Evolutionary conservation across 805 yeast genomes (phyloP).

Genomic region (Wickerhamomyces tratensis): DNA sequence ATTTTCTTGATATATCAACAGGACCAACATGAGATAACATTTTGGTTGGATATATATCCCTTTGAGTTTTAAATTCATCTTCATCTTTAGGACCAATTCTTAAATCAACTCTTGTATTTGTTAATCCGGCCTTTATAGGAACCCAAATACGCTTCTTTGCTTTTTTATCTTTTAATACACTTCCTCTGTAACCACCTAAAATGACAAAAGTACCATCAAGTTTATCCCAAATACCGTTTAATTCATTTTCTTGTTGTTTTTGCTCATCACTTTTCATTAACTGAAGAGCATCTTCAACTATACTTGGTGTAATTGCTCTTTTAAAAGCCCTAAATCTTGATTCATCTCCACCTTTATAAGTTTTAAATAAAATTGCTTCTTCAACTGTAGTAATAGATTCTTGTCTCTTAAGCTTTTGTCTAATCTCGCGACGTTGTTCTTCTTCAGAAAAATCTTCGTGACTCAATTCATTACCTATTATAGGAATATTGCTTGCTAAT

Average conservation of each 20-base stretch:
- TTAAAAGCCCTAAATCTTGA: conserved; percentile 63
- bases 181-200: conserved; percentile 86
- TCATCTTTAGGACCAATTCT: conserved; percentile 62
- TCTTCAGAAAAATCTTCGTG: conserved; percentile 5
- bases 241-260: conserved; percentile 22
- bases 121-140: conserved; percentile 78
- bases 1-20: conserved; percentile 59
- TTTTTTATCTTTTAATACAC: conserved; percentile 54
- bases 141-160: conserved; percentile 74
- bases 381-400: conserved; percentile 51
- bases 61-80: conserved; percentile 52
- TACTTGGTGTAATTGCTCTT: conserved; percentile 44
- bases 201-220: conserved; percentile 73
- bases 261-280: conserved; percentile 8
- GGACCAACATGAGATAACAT: conserved; percentile 81
- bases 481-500: conserved; percentile 9
- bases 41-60: conserved; percentile 59
- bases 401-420: conserved; percentile 32
- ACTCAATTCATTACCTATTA: conserved; percentile 9
- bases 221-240: conserved; percentile 34
- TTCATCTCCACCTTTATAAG: conserved; percentile 48
- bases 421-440: conserved; percentile 13
- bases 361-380: conserved; percentile 48
- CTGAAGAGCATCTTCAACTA: conserved; percentile 18
- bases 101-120: conserved; percentile 59